A percentile compares a stretch with the other conserved stretches of the same genome.
Evolutionary conservation across 106 monocot genomes (phyloP).

Genomic region (Phalaenopsis equestris): DNA sequence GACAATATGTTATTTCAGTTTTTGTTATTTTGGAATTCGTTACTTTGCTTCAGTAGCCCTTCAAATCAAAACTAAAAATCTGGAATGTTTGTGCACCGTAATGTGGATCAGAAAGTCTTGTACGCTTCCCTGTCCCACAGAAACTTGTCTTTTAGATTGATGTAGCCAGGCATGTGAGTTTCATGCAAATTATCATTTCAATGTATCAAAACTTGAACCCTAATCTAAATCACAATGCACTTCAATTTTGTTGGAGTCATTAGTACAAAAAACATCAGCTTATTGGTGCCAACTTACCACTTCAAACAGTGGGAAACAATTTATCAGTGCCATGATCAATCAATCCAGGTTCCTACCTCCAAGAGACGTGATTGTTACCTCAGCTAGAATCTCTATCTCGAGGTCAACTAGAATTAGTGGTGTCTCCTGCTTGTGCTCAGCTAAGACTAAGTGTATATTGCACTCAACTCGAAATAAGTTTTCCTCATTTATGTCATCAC

Average conservation of each 20-base stretch:
- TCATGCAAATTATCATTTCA: neutral
- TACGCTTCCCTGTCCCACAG: neutral
- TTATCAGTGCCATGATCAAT: neutral
- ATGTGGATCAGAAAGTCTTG: neutral
- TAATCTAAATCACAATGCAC: neutral
- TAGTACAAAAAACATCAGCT: neutral
- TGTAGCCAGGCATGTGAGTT: neutral
- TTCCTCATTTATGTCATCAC: no score
- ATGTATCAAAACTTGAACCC: neutral
- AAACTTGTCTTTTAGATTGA: neutral
- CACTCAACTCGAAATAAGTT: no score
- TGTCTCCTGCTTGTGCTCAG: no score
- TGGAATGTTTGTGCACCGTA: neutral
- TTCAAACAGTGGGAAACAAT: no score
- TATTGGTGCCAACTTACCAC: no score
- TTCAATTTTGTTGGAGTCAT: neutral
- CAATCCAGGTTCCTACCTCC: neutral
- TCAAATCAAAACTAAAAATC: neutral
- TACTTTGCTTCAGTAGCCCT: neutral
- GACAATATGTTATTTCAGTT: neutral
- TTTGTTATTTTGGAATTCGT: neutral
- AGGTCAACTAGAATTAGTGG: no score
- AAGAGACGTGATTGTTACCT: no score
- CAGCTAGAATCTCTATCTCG: no score
- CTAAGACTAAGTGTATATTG: no score